Percentiles rank a stretch among this genome's conserved stretches.
Conservation (phyloP, 495 filamentous ascomycete species). For the Penicillium bialowiezense region DNA sequence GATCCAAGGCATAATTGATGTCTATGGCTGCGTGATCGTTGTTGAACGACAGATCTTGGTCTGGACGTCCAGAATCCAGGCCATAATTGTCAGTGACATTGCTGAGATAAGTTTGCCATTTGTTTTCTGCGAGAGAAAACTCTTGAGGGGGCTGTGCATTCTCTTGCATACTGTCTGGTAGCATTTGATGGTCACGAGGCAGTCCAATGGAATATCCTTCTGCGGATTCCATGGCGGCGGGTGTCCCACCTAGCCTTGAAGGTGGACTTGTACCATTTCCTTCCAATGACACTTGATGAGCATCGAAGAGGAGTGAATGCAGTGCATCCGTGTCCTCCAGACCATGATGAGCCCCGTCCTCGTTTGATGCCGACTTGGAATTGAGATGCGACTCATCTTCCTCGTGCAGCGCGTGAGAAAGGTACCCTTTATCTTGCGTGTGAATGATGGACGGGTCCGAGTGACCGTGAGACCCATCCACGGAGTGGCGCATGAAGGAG, state of each 20-base stretch:
- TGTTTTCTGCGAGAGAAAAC: conserved; percentile 26
- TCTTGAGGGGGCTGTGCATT: conserved; percentile 10
- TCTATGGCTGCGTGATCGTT: conserved; percentile 60
- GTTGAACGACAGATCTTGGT: conserved; percentile 66
- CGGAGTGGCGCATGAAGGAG: conserved; percentile 36
- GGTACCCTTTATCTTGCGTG: conserved; percentile 3
- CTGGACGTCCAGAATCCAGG: conserved; percentile 64
- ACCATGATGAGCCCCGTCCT: neutral
- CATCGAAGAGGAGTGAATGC: conserved; percentile 5
- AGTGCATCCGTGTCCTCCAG: neutral
- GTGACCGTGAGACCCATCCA: conserved; percentile 11
- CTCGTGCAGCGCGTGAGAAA: conserved; percentile 4
- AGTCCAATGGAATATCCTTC: neutral
- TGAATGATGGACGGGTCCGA: conserved; percentile 5
- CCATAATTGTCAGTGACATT: conserved; percentile 55
- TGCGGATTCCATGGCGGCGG: neutral
- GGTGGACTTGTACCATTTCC: conserved; percentile 4
- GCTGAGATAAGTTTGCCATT: conserved; percentile 42
- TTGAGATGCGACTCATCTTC: conserved; percentile 7
- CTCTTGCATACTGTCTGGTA: neutral
- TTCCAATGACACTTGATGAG: conserved; percentile 1
- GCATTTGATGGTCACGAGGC: neutral
- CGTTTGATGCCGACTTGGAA: neutral
- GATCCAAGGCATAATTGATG: conserved; percentile 37
- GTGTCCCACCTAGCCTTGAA: neutral